Base-by-base conservation (phyloP, 345 rosid genomes). In the Eucalyptus regnans region DNA sequence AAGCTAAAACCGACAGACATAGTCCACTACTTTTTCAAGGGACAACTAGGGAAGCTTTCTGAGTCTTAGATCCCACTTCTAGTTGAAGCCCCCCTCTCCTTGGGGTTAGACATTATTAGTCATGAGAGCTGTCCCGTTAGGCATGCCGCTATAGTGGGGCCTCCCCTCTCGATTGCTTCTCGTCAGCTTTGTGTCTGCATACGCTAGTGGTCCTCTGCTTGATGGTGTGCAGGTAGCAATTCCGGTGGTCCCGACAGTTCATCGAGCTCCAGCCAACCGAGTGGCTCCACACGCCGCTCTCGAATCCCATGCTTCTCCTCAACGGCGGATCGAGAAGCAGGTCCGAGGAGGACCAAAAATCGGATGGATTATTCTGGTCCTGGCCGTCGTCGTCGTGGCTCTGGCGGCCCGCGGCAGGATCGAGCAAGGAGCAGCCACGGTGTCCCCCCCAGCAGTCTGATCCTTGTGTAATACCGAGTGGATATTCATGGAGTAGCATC, bases 191-290 rank as follows among this genome's bases (percentile, higher is more conserved):
- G 43, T 20, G 46, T 27, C 4, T 46, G 46, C n/a, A 23, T 25
- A 31, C 79, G 49, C 48, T 7, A 62, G 43, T 88, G 88, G 76
- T 64, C n/a, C 76, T 49, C 50, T 86, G 37, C 85, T 88, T 60
- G 86, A 50, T 86, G 90, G 87, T 8, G 29, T 46, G 49, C 97
- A 98, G 99, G 90, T 98, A 89, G 98, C 99, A 1, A 98, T 98
- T 87, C 99, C 99, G 84, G 99, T 98, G 91, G 97, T 98, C 88
- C 99, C 99, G 9, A 97, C 99, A 97, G 90, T 98, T 98, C 87
- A 93, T 95, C 5, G 99, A 98, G 84, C 94, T 98, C 64, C 97
- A 89, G 37, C 93, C 98, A 27, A 90, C 93, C 4, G 99, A 98
- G 25, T 93, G 94, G 60, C 96, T 97, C 93, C 97, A 91, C 95